phyloP scores from a whole-genome alignment of 2,329 filamentous ascomycete species.

The Dothideomycetidae sp. region DNA sequence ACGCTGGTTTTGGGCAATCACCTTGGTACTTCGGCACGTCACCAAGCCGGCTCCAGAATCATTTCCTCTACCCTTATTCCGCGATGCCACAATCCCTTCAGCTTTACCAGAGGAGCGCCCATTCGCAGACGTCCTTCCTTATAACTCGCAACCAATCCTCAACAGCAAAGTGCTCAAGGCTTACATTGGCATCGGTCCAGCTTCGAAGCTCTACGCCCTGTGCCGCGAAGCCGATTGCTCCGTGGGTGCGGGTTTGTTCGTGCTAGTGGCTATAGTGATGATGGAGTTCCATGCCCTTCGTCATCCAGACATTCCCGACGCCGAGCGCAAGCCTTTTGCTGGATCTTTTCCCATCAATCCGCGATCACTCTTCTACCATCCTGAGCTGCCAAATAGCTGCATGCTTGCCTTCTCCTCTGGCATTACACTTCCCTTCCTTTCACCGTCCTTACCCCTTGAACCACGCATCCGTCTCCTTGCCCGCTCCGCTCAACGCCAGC shows the following conservation, averaged over 20 bases:
- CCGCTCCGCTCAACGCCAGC: conserved; percentile 28
- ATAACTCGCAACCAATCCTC: conserved; percentile 25
- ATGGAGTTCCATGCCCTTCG: conserved; percentile 29
- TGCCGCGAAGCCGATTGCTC: conserved; percentile 26
- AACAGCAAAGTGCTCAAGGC: conserved; percentile 23
- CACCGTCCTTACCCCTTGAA: conserved; percentile 22
- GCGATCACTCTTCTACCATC: conserved; percentile 28
- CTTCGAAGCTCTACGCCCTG: conserved; percentile 24
- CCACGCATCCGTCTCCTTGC: conserved; percentile 27
- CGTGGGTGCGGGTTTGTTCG: conserved; percentile 33
- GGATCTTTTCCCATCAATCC: conserved; percentile 35
- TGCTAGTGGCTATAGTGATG: conserved; percentile 32
- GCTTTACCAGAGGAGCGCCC: conserved; percentile 16
- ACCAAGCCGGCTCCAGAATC: conserved; percentile 25
- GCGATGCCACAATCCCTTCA: conserved; percentile 10
- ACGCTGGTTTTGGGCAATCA: conserved; percentile 35
- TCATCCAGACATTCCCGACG: conserved; percentile 17
- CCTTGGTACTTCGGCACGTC: conserved; percentile 30
- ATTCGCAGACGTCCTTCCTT: conserved; percentile 27
- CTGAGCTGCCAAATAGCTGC: conserved; percentile 27
- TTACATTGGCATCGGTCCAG: conserved; percentile 21
- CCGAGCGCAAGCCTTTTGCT: conserved; percentile 26
- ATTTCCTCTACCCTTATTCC: conserved; percentile 29
- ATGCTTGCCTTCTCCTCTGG: conserved; percentile 36
- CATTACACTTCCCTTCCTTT: conserved; percentile 31